These are phyloP conservation scores for Candida dendrica DNA, from an alignment of 805 yeast genomes.

Conservation along the genomic window DNA sequence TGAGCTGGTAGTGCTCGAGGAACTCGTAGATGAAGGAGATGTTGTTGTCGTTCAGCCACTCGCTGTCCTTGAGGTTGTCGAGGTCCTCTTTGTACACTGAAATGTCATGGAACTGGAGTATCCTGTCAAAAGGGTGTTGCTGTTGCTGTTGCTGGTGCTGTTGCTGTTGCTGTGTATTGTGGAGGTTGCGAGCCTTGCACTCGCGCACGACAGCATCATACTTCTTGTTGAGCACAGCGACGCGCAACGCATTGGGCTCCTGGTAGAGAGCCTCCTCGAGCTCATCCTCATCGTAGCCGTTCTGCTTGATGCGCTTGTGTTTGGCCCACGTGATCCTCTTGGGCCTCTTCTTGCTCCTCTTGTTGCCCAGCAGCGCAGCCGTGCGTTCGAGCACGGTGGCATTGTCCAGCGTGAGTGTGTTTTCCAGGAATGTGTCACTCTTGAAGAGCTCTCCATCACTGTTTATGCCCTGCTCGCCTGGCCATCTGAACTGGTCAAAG, in stretches of 20 bases:
- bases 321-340: conserved; percentile 2
- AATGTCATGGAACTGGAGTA: conserved; percentile 48
- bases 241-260: conserved; percentile 10
- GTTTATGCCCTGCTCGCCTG: background rate
- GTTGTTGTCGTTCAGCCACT: conserved; percentile 72
- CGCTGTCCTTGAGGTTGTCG: conserved; percentile 48
- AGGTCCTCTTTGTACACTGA: conserved; percentile 55
- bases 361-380: conserved; percentile 1
- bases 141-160: conserved; percentile 13
- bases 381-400: conserved; percentile 3
- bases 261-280: conserved; percentile 6
- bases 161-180: conserved; percentile 4
- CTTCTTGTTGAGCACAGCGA: conserved; percentile 8
- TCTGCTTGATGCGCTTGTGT: conserved; percentile 5
- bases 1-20: conserved; percentile 27
- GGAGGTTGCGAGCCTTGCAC: too few species aligned
- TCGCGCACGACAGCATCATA: conserved; percentile 8
- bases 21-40: conserved; percentile 57
- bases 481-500: conserved; percentile 36
- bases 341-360: conserved; percentile 9
- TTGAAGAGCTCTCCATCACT: conserved; percentile 4
- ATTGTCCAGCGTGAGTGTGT: conserved; percentile 6
- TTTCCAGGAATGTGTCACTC: conserved; percentile 11
- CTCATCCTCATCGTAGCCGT: conserved; percentile 3
- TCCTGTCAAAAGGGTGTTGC: conserved; percentile 11